phyloP scores from a whole-genome alignment of 495 filamentous ascomycete species.

The Amphirosellinia nigrospora region DNA sequence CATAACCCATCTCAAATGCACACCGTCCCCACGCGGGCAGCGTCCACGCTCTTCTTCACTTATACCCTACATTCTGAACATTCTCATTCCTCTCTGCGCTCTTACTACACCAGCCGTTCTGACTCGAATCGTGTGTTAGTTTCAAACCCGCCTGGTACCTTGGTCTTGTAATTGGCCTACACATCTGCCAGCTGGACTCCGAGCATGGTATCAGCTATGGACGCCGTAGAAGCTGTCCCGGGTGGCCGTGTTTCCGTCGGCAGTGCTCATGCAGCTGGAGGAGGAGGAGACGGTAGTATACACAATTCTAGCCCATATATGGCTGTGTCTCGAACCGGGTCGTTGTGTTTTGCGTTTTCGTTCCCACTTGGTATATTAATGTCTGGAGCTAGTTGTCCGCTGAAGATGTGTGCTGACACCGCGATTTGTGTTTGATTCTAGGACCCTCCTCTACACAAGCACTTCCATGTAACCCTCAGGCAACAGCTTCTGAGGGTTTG shows the following conservation, averaged over 20 bases:
- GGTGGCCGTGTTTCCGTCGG: background rate
- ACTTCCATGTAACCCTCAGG: conserved; percentile 10
- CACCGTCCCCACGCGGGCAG: background rate
- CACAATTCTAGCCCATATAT: background rate
- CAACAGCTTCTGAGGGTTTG: conserved; percentile 12
- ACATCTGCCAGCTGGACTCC: background rate
- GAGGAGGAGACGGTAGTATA: conserved; percentile 4
- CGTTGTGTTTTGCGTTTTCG: background rate
- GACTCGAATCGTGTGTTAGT: background rate
- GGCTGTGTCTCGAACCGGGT: too few species aligned
- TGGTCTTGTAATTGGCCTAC: background rate
- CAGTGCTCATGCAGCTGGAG: background rate
- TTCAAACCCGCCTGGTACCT: too few species aligned
- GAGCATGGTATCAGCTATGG: background rate
- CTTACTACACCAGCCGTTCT: background rate
- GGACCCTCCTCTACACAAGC: background rate
- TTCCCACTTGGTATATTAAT: background rate
- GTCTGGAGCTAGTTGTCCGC: background rate
- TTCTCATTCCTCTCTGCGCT: background rate
- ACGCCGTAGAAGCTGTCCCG: background rate
- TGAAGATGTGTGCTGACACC: background rate
- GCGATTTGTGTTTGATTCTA: conserved; percentile 10
- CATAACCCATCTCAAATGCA: background rate
- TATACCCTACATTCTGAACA: background rate
- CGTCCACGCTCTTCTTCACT: background rate